These are phyloP conservation scores for Cladosporium colombiae DNA, from an alignment of 2,329 filamentous ascomycete species.

Conservation along the genomic window DNA sequence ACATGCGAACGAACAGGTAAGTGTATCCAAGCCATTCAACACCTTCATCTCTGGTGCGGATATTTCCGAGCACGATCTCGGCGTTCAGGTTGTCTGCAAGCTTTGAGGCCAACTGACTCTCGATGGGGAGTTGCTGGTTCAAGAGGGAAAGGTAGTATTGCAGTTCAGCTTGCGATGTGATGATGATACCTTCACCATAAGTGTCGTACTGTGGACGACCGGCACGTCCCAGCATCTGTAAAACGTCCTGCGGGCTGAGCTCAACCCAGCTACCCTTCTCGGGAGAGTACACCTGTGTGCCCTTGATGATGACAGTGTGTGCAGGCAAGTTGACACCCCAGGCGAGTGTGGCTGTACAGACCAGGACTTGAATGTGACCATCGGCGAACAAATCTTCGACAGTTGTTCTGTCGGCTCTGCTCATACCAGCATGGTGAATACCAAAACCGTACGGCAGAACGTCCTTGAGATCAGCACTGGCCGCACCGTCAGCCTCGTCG, in stretches of 20 bases:
- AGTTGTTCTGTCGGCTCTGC: constrained; percentile 86
- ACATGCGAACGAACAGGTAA: constrained; percentile 96
- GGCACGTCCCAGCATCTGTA: constrained; percentile 98
- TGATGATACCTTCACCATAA: constrained; percentile 97
- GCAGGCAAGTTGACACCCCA: constrained; percentile 99
- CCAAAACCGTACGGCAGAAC: constrained; percentile 94
- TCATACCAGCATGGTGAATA: constrained; percentile 98
- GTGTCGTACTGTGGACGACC: constrained; percentile 96
- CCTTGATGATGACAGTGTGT: constrained; percentile 98
- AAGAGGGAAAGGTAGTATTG: constrained; percentile 96
- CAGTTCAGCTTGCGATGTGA: constrained; percentile 91
- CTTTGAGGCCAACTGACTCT: constrained; percentile 91
- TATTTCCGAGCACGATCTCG: constrained; percentile 90
- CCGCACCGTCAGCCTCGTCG: constrained; percentile 78
- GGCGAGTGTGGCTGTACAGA: constrained; percentile 95
- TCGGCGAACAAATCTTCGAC: constrained; percentile 94
- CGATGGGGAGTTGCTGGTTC: constrained; percentile 96
- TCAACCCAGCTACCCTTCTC: constrained; percentile 99
- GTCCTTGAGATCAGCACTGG: constrained; percentile 88
- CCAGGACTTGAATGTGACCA: constrained; percentile 89
- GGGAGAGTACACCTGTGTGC: constrained; percentile 95
- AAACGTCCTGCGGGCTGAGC: constrained; percentile 91
- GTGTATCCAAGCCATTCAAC: constrained; percentile 99
- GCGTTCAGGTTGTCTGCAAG: constrained; percentile 95
- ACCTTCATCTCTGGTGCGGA: constrained; percentile 87